phyloP scores from a whole-genome alignment of 2,329 filamentous ascomycete genomes.

The Talaromyces albobiverticillius region DNA sequence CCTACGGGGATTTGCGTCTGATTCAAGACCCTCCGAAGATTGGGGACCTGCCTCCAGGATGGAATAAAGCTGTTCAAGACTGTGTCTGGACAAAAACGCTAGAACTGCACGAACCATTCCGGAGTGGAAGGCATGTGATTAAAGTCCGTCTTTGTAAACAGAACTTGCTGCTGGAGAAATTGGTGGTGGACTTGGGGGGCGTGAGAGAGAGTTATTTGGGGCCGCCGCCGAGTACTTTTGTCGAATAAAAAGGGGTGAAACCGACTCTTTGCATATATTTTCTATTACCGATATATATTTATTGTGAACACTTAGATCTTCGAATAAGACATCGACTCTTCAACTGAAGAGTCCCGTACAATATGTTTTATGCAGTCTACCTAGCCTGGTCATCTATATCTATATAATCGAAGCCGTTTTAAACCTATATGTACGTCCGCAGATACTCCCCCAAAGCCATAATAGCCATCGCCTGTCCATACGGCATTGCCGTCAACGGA shows the following conservation, averaged over 20 bases:
- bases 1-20: constrained; percentile 39
- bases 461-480: constrained; percentile 80
- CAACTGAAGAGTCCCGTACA: too few species aligned
- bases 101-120: not conserved
- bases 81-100: constrained; percentile 13
- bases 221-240: constrained; percentile 50
- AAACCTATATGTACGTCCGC: too few species aligned
- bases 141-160: constrained; percentile 53
- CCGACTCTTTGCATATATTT: too few species aligned
- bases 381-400: too few species aligned
- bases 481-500: constrained; percentile 74
- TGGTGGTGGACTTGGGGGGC: constrained; percentile 56
- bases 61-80: constrained; percentile 16
- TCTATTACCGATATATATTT: too few species aligned
- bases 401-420: too few species aligned
- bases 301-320: too few species aligned
- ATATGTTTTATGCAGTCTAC: too few species aligned
- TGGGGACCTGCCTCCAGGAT: constrained; percentile 15
- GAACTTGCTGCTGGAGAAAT: constrained; percentile 55
- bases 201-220: constrained; percentile 55
- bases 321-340: too few species aligned
- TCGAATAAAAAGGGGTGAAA: too few species aligned
- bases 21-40: constrained; percentile 24
- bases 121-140: constrained; percentile 42
- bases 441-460: too few species aligned